Conservation (phyloP, 768 basidiomycete genomes). For the Cystofilobasidium capitatum region DNA sequence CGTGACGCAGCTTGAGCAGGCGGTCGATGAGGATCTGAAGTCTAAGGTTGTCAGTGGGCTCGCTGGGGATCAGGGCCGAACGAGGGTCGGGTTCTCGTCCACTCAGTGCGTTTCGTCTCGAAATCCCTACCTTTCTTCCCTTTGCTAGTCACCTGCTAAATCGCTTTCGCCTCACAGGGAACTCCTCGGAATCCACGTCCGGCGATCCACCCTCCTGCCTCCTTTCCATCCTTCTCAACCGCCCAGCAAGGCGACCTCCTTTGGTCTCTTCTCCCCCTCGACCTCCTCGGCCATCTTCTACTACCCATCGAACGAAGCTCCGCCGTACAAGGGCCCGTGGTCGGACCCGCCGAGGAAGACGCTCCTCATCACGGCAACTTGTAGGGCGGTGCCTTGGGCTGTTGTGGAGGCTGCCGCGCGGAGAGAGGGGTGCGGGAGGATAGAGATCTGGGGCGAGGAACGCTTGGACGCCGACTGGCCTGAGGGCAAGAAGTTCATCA, state of each 20-base stretch:
- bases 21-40: not conserved
- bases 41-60: not conserved
- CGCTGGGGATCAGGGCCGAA: not conserved
- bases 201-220: not conserved
- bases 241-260: not conserved
- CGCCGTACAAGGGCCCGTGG: not conserved
- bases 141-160: not conserved
- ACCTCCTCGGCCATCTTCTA: not conserved
- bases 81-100: not conserved
- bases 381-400: not conserved
- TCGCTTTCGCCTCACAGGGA: conserved; percentile 3
- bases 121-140: not conserved
- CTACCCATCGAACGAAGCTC: not conserved
- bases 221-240: not conserved
- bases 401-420: not conserved
- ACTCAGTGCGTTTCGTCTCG: not conserved
- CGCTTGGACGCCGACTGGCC: not conserved
- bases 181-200: not conserved
- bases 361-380: not conserved
- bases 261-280: not conserved
- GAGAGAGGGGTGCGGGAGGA: conserved; percentile 1
- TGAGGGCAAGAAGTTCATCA: not conserved
- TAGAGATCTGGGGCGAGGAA: conserved; percentile 19
- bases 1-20: not conserved
- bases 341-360: not conserved